Conservation (phyloP, 495 filamentous ascomycete genomes). For the Aspergillus olivimuriae region DNA sequence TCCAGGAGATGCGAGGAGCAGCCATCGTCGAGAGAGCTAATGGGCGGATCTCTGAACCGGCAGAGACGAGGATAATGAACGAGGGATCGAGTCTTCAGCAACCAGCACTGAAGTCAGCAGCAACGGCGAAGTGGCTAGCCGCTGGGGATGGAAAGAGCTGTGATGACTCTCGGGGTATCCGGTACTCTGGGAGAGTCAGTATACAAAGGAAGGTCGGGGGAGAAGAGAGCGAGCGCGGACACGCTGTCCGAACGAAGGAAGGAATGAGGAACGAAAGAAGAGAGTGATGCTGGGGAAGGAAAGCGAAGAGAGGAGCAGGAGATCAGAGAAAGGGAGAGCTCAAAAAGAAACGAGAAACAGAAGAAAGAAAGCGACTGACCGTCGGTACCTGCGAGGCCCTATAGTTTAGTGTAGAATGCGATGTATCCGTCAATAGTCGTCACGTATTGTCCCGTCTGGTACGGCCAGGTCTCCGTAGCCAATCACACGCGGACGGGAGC, state of each 20-base stretch:
- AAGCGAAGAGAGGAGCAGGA: not conserved
- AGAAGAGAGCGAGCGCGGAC: not conserved
- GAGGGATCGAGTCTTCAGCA: conserved; percentile 22
- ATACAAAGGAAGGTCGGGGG: conserved; percentile 8
- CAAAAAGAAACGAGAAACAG: conserved; percentile 2
- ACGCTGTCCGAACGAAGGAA: not conserved
- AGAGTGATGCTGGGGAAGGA: conserved; percentile 4
- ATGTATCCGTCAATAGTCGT: no score
- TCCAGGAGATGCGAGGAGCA: conserved; percentile 18
- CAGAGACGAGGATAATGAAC: conserved; percentile 19
- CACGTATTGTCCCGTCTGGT: not conserved
- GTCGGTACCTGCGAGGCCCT: not conserved
- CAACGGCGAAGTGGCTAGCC: conserved; percentile 3
- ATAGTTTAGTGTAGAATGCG: no score
- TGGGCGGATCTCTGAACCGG: conserved; percentile 27
- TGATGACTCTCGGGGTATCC: no score
- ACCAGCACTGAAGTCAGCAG: conserved; percentile 24
- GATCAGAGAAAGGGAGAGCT: conserved; percentile 4
- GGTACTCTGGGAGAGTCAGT: no score
- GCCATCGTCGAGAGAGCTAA: conserved; percentile 25
- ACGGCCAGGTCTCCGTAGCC: not conserved
- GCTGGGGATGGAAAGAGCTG: not conserved
- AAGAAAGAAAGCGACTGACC: not conserved
- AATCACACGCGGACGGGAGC: no score
- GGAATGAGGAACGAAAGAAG: conserved; percentile 2